Base-by-base conservation (phyloP, 441 rosid species). In the Brassica hybrid region DNA sequence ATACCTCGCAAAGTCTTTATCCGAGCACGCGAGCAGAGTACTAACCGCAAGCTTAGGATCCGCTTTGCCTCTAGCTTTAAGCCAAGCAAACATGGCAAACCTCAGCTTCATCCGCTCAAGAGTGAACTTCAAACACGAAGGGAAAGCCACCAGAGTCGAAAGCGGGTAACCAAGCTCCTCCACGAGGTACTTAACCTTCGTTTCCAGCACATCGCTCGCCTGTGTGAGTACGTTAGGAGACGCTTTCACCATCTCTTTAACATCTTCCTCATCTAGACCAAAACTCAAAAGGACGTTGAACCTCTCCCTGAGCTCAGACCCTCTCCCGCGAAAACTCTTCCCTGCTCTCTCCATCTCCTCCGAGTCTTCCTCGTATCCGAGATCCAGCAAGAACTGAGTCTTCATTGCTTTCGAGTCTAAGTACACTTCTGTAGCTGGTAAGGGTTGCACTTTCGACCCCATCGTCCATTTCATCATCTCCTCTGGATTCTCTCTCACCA, bases 41-140 rank as follows among this genome's bases (percentile, higher is more conserved):
- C 91, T 85, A 76, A 89, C 65, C 19, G 91, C 76, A 61, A 82
- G 74, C 56, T 6, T 54, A 16, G 81, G 79, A 56, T 34, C 64
- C n/a, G 38, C 79, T 36, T 70, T 72, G 30, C 88, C 90, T 69
- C 85, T 73, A 48, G 84, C 84, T 79, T 74, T 86, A 82, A 93
- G 89, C 97, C 99, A 94, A 75, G 77, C 71, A 70, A 82, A 91
- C 97, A 94, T 90, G 3, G 67, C 75, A 17, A 84, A 56, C 79
- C 98, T 88, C 27, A 91, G 83, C 80, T 85, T 83, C 66, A 89
- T 83, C 76, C 94, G 78, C 62, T 63, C 69, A 11, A 57, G 75
- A 10, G 88, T 84, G 52, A 84, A 87, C 67, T 41, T 63, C 60
- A 93, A 84, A 82, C 77, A 91, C 17, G 89, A 77, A 25, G 94